phyloP scores from a whole-genome alignment of 352 stramenopile genomes.

The Saprolegnia diclina region DNA sequence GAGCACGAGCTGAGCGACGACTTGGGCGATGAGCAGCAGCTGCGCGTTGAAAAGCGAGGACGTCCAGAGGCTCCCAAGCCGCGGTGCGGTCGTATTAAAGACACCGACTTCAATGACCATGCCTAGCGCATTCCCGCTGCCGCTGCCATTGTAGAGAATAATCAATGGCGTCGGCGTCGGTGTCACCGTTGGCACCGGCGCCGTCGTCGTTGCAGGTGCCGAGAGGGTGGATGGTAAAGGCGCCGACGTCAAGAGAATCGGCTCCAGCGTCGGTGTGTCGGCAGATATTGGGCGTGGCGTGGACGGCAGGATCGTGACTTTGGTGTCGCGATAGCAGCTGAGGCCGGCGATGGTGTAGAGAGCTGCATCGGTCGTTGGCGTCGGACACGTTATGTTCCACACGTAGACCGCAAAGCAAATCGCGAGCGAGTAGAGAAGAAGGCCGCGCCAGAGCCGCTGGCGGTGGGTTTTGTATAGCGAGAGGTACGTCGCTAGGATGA shows the following conservation, averaged over 20 bases:
- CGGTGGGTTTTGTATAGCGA: slow-evolving; percentile 81
- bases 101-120: background rate
- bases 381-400: slow-evolving; percentile 65
- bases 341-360: slow-evolving; percentile 60
- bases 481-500: slow-evolving; percentile 67
- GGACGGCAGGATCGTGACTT: background rate
- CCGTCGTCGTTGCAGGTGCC: background rate
- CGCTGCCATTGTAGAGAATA: too few species aligned
- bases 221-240: background rate
- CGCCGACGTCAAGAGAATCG: too few species aligned
- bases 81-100: slow-evolving; percentile 27
- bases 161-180: background rate
- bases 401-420: slow-evolving; percentile 72
- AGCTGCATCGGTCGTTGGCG: slow-evolving; percentile 25
- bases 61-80: slow-evolving; percentile 72
- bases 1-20: slow-evolving; percentile 82
- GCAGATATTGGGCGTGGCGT: background rate
- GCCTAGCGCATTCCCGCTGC: too few species aligned
- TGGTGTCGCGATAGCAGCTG: slow-evolving; percentile 46
- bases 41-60: slow-evolving; percentile 71
- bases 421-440: slow-evolving; percentile 62
- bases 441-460: slow-evolving; percentile 64
- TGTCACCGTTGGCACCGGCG: background rate
- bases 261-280: background rate
- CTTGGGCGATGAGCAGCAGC: slow-evolving; percentile 74